phyloP scores from a whole-genome alignment of 169 alveolate genomes.

The Plasmodium gonderi region DNA sequence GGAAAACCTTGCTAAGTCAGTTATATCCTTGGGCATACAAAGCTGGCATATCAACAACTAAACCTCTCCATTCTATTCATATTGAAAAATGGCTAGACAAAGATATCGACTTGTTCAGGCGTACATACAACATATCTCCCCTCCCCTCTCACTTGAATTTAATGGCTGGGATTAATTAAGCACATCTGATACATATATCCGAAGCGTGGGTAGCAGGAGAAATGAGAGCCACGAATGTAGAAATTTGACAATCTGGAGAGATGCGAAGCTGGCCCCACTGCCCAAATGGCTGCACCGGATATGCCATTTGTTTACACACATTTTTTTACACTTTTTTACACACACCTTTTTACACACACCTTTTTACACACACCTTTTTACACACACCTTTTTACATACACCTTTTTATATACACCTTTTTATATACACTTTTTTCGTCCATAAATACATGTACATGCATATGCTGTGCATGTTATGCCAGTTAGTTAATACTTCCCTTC shows the following conservation, averaged over 20 bases:
- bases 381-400: too few species aligned
- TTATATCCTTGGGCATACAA: constrained; percentile 74
- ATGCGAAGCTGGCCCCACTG: too few species aligned
- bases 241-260: too few species aligned
- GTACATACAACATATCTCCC: constrained; percentile 50
- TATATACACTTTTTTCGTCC: constrained; percentile 2
- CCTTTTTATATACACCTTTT: background rate
- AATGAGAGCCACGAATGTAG: too few species aligned
- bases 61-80: constrained; percentile 73
- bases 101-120: constrained; percentile 64
- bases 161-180: constrained; percentile 72
- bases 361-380: too few species aligned
- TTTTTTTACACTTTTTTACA: background rate
- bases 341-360: too few species aligned
- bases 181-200: too few species aligned
- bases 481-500: too few species aligned
- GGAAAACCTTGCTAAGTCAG: constrained; percentile 27
- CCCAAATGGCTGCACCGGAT: background rate
- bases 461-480: too few species aligned
- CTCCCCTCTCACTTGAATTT: constrained; percentile 48
- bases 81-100: constrained; percentile 73
- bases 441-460: background rate
- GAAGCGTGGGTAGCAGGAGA: too few species aligned
- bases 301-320: background rate
- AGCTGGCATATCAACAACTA: constrained; percentile 37